phyloP scores from a whole-genome alignment of 768 basidiomycete species.

The Termitomyces sp. region DNA sequence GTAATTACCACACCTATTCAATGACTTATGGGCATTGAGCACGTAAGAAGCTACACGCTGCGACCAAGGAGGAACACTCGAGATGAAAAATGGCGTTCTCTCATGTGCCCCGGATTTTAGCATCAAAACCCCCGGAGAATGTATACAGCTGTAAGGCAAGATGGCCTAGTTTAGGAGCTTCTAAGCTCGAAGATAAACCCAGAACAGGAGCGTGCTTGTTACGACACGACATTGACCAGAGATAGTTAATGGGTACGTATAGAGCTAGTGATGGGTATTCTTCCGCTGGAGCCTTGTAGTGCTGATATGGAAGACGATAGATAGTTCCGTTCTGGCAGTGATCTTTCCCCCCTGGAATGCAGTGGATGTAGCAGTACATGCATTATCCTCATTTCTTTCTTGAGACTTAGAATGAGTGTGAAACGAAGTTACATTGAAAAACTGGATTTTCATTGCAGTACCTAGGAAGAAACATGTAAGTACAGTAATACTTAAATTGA shows the following conservation, averaged over 20 bases:
- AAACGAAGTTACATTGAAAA: too few species aligned
- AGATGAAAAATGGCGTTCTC: conserved; percentile 1
- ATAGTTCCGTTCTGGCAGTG: neutral
- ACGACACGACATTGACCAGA: too few species aligned
- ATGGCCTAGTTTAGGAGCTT: neutral
- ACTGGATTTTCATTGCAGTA: too few species aligned
- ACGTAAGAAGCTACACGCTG: neutral
- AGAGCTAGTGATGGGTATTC: neutral
- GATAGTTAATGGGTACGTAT: neutral
- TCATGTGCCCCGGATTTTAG: neutral
- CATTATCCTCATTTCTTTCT: neutral
- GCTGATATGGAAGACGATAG: neutral
- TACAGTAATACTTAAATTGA: too few species aligned
- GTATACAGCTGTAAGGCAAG: neutral
- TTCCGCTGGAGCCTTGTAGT: neutral
- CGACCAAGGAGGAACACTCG: conserved; percentile 1
- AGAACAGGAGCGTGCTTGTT: neutral
- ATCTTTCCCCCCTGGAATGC: neutral
- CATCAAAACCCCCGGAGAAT: neutral
- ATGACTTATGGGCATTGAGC: too few species aligned
- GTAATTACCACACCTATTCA: neutral
- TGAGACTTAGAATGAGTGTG: neutral
- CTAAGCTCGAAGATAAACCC: neutral
- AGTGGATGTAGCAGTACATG: too few species aligned
- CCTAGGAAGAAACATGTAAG: too few species aligned